A percentile compares a stretch with the other conserved stretches of the same genome.
These are phyloP conservation scores for Paramecium bursaria DNA, from an alignment of 73 alveolate species.

Conservation along the genomic window DNA sequence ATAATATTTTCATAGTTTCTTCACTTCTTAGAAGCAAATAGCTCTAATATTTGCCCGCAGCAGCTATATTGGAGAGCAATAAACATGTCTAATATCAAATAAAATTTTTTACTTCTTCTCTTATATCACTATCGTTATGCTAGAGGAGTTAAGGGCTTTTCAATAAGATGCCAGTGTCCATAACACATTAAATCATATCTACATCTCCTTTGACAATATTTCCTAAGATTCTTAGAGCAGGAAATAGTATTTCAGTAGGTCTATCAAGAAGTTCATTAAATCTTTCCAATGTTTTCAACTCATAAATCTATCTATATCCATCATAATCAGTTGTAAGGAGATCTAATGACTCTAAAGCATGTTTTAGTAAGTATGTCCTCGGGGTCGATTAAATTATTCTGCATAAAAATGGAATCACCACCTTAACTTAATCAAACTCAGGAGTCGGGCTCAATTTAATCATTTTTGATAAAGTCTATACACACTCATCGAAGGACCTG, in stretches of 20 bases:
- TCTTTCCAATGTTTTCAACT: slow-evolving; percentile 76
- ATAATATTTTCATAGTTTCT: no score
- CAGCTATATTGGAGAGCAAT: no score
- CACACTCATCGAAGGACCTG: slow-evolving; percentile 82
- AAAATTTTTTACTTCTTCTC: no score
- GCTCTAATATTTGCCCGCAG: no score
- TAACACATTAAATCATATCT: no score
- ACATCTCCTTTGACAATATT: slow-evolving; percentile 94
- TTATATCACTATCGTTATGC: no score
- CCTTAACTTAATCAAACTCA: slow-evolving; percentile 73
- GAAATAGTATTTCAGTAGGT: slow-evolving; percentile 76
- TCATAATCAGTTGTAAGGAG: slow-evolving; percentile 95
- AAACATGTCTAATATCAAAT: no score
- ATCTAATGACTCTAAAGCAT: slow-evolving; percentile 95
- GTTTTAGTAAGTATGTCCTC: slow-evolving; percentile 95
- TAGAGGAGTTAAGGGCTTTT: no score
- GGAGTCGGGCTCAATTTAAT: slow-evolving; percentile 96
- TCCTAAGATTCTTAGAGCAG: slow-evolving; percentile 94
- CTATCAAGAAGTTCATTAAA: slow-evolving; percentile 83
- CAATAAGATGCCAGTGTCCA: no score
- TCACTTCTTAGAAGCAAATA: no score
- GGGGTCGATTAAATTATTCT: slow-evolving; percentile 79
- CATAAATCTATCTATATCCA: slow-evolving; percentile 91
- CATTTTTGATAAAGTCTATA: slow-evolving; percentile 96
- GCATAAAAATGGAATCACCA: slow-evolving; percentile 84